These are phyloP conservation scores for Oropetium thomaeum DNA, from an alignment of 176 grass and related monocot genomes.

Conservation along the genomic window DNA sequence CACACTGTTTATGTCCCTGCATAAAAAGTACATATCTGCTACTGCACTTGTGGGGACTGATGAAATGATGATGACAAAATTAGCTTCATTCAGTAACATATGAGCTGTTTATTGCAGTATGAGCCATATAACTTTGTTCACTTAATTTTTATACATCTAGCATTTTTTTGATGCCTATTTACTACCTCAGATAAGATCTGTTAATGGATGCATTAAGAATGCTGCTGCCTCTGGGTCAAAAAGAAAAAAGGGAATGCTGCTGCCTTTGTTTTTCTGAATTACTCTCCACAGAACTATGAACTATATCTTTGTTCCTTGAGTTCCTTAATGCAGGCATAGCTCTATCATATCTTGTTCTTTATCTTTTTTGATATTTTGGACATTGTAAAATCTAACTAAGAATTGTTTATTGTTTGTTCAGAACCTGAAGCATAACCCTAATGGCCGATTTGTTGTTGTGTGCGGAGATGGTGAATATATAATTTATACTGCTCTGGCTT, in stretches of 20 bases:
- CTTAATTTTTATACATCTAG: not conserved
- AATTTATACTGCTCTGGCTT: slow-evolving; percentile 94
- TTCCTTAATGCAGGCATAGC: not conserved
- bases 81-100: not conserved
- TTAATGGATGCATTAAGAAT: not conserved
- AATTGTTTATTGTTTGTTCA: slow-evolving; percentile 41
- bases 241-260: too few species aligned
- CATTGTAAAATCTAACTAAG: slow-evolving; percentile 21
- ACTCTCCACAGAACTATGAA: not conserved
- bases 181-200: not conserved
- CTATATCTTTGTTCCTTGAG: not conserved
- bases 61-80: slow-evolving; percentile 1
- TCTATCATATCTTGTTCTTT: not conserved
- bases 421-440: slow-evolving; percentile 98
- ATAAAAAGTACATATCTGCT: not conserved
- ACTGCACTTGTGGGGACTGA: not conserved
- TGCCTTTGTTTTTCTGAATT: not conserved
- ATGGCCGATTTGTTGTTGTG: slow-evolving; percentile 94
- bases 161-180: not conserved
- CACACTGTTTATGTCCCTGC: not conserved
- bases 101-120: not conserved
- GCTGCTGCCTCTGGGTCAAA: not conserved
- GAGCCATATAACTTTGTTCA: not conserved
- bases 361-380: not conserved
- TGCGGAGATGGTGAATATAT: slow-evolving; percentile 98